Percentiles rank a stretch among this genome's conserved stretches.
Conservation (phyloP, 2,329 filamentous ascomycete species). For the Colletotrichum lindemuthianum region DNA sequence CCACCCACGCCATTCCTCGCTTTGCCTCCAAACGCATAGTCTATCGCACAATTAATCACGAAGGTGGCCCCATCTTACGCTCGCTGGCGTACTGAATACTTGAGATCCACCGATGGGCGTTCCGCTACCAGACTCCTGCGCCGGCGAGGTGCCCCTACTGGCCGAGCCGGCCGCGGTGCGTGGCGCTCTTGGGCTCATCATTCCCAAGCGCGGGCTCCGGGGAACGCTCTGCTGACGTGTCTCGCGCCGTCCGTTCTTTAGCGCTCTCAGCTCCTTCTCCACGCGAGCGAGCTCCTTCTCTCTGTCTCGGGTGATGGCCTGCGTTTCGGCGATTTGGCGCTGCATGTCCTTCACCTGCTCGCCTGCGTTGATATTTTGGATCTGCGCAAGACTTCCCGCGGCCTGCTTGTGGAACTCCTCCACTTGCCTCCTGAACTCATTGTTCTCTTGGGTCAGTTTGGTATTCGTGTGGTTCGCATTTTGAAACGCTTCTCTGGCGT, state of each 20-base stretch:
- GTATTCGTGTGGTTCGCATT: conserved; percentile 60
- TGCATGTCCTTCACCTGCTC: conserved; percentile 47
- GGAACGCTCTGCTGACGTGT: conserved; percentile 67
- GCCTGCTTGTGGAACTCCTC: conserved; percentile 54
- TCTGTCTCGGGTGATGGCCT: conserved; percentile 57
- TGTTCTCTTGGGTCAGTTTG: conserved; percentile 57
- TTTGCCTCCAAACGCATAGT: background rate
- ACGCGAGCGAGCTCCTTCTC: conserved; percentile 60
- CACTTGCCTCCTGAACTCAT: conserved; percentile 53
- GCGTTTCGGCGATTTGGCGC: conserved; percentile 54
- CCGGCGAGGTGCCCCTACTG: conserved; percentile 63
- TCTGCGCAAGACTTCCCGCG: conserved; percentile 54
- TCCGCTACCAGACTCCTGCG: conserved; percentile 46
- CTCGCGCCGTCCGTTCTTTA: conserved; percentile 63
- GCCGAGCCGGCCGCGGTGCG: conserved; percentile 46
- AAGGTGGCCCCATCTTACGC: conserved; percentile 56
- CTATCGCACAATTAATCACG: conserved; percentile 46
- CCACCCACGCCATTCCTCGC: no score
- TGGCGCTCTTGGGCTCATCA: conserved; percentile 61
- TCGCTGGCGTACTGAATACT: conserved; percentile 50
- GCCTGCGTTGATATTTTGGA: conserved; percentile 58
- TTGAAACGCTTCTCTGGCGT: conserved; percentile 68
- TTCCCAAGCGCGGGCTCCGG: conserved; percentile 63
- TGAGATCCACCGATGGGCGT: conserved; percentile 48
- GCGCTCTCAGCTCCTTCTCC: conserved; percentile 58